Evolutionary conservation across 1,139 yeast genomes (phyloP).

Genomic region (Sugiyamaella xylanicola): DNA sequence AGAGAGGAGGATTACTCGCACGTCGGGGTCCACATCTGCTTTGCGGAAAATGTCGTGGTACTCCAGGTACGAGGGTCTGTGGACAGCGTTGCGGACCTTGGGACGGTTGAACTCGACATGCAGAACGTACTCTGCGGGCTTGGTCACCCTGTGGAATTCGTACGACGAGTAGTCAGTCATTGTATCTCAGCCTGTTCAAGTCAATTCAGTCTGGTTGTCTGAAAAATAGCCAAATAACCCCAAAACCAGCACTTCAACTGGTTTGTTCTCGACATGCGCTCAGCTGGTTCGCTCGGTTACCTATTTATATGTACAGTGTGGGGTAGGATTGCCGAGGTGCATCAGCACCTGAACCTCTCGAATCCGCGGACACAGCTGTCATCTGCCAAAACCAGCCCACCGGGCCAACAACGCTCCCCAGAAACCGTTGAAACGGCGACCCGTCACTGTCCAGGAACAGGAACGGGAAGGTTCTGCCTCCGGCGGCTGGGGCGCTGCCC

Average conservation of each 20-base stretch:
- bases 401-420: no score
- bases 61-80: constrained; percentile 57
- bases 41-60: constrained; percentile 53
- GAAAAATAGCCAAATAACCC: no score
- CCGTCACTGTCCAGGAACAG: no score
- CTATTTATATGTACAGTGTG: no score
- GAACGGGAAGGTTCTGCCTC: neutral
- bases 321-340: no score
- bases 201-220: neutral
- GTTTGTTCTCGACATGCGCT: no score
- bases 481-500: neutral
- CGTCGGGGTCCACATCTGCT: constrained; percentile 51
- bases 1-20: constrained; percentile 60
- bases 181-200: neutral
- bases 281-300: no score
- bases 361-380: no score
- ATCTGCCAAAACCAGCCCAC: no score
- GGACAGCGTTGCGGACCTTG: constrained; percentile 60
- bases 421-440: no score
- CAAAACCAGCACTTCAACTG: no score
- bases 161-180: constrained; percentile 29
- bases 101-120: constrained; percentile 71
- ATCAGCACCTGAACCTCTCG: neutral
- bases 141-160: constrained; percentile 29
- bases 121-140: constrained; percentile 50